Conservation (phyloP, 2,329 filamentous ascomycete genomes). For the Pestalotiopsis fici region DNA sequence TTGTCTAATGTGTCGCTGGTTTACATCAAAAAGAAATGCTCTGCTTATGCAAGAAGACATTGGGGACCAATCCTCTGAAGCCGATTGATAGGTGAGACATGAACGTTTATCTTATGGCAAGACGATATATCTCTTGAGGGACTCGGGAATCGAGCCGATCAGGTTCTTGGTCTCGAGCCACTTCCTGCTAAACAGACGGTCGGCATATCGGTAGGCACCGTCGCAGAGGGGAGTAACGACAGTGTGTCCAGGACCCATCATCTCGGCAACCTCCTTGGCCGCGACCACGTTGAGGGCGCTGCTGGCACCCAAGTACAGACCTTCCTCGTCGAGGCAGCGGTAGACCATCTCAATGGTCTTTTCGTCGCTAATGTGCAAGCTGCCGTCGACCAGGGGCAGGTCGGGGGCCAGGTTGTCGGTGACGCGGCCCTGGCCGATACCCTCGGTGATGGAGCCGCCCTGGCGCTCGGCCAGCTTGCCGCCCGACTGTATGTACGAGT, state of each 20-base stretch:
- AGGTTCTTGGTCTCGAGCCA: constrained; percentile 90
- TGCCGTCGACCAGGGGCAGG: constrained; percentile 80
- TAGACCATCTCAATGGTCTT: constrained; percentile 99
- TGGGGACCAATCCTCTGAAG: background rate
- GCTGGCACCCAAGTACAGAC: constrained; percentile 91
- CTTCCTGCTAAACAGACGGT: constrained; percentile 86
- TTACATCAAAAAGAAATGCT: constrained; percentile 2
- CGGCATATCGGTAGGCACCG: constrained; percentile 96
- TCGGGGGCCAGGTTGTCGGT: constrained; percentile 94
- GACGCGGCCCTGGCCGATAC: constrained; percentile 93
- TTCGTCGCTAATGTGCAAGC: constrained; percentile 83
- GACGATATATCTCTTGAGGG: constrained; percentile 92
- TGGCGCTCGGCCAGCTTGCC: constrained; percentile 79
- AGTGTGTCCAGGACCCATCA: constrained; percentile 83
- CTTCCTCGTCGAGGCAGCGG: constrained; percentile 92
- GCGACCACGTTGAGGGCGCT: constrained; percentile 94
- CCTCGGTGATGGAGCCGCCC: constrained; percentile 93
- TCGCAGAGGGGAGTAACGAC: constrained; percentile 95
- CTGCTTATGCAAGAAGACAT: constrained; percentile 13
- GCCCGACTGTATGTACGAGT: constrained; percentile 86
- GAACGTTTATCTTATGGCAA: constrained; percentile 57
- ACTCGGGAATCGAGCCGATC: constrained; percentile 76
- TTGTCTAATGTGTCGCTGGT: background rate
- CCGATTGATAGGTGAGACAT: too few relatives aligned
- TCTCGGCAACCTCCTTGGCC: constrained; percentile 89